These are phyloP conservation scores for Eucalyptus sp. DNA, from an alignment of 345 rosid species.

Conservation along the genomic window DNA sequence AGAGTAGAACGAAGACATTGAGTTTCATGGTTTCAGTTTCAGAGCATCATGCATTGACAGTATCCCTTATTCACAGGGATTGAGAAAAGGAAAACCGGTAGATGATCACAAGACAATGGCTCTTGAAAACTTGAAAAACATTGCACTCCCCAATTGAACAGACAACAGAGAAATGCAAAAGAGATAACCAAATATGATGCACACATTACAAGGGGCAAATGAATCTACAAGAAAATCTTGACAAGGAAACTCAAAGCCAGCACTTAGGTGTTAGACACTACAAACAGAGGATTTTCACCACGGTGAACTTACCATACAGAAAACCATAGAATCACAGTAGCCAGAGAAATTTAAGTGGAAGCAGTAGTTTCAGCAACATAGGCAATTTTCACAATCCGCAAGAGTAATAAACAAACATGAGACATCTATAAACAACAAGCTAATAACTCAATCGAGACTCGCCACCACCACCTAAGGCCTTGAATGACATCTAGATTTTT, in stretches of 20 bases:
- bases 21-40: neutral
- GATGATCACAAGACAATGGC: neutral
- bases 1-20: neutral
- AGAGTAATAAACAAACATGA: neutral
- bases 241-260: neutral
- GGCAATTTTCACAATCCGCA: neutral
- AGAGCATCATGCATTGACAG: neutral
- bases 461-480: neutral
- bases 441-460: neutral
- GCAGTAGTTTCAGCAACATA: neutral
- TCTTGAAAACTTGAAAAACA: neutral
- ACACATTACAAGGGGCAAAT: neutral
- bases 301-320: neutral
- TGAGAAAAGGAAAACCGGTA: neutral
- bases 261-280: neutral
- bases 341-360: neutral
- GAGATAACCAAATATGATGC: neutral
- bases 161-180: neutral
- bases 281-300: neutral
- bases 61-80: neutral
- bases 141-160: neutral
- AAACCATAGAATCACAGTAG: neutral
- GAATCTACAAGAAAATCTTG: neutral
- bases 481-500: neutral
- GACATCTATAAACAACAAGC: neutral